These are phyloP conservation scores for Cytospora mali DNA, from an alignment of 2,329 filamentous ascomycete species.

Conservation along the genomic window DNA sequence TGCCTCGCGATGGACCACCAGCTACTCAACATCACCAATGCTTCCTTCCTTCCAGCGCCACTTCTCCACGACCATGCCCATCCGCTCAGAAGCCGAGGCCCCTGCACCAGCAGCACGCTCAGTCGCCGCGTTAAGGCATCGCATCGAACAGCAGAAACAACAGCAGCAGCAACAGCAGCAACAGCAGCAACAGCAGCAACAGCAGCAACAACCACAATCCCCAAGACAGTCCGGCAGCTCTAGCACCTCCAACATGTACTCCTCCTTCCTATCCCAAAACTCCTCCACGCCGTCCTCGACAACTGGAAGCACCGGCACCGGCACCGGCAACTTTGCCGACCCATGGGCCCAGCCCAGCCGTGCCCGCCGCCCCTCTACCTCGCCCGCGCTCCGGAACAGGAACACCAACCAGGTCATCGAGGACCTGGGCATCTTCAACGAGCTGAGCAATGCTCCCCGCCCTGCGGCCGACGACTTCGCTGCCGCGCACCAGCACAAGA, in stretches of 20 bases:
- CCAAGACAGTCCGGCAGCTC: background rate
- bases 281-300: background rate
- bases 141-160: slow-evolving; percentile 9
- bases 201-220: background rate
- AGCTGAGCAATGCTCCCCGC: slow-evolving; percentile 28
- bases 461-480: slow-evolving; percentile 35
- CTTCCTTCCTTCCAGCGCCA: background rate
- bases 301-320: background rate
- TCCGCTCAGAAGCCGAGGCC: slow-evolving; percentile 21
- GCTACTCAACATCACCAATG: background rate
- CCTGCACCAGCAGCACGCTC: slow-evolving; percentile 1
- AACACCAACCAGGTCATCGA: slow-evolving; percentile 7
- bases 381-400: background rate
- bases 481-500: slow-evolving; percentile 29
- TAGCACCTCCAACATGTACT: background rate
- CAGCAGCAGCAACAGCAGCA: background rate
- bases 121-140: slow-evolving; percentile 12
- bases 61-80: slow-evolving; percentile 18
- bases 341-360: background rate
- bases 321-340: background rate
- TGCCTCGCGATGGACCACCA: slow-evolving; percentile 20
- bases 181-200: slow-evolving; percentile 6
- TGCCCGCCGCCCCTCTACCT: background rate
- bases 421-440: slow-evolving; percentile 32
- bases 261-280: background rate